Base-by-base conservation (phyloP, 202 grass and related monocot genomes). In the Panicum hallii region DNA sequence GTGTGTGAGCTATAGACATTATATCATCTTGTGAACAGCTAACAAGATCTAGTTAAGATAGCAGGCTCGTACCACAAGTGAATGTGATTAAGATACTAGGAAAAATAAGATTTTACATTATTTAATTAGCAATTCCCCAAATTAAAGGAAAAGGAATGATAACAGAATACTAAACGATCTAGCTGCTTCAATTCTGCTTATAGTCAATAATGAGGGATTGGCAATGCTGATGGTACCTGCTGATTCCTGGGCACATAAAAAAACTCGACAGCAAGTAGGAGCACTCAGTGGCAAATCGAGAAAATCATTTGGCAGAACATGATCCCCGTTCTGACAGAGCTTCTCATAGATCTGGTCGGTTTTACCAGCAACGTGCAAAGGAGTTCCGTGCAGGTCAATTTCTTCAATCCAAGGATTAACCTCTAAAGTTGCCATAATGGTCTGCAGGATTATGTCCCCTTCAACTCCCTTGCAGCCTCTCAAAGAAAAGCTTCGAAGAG, bases 361-460 rank as follows among this genome's bases (percentile, higher is more conserved):
- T 83, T 92, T 96, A 5, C 93, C 97, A 16, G 79, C 78, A 78
- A 90, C 46, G 80, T 99, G 91, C 77, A 99, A 82, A 72, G 97
- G 97, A 53, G 96, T 99, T 75, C 77, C 87, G 57, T 74, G 72
- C 69, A 99, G 93, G 85, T 99, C 88, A 80, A 99, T 89, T 83
- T 99, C 93, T 94, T 99, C 93, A 50, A 99, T 91, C 96, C 96
- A 99, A 79, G 96, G 93, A 83, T 99, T 99, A 15, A 96, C 88
- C 82, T 86, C 86, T 80, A 99, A 86, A 64, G 84, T 91, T 63
- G 87, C 47, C 88, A 96, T 89, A 61, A 99, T 99, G 56, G 88
- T 66, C 78, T 94, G 90, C 79, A 95, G 70, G 48, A 94, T 85
- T 66, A 79, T 42, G 46, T 96, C 93, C 47, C 95, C 95, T n/a